phyloP scores from a whole-genome alignment of 352 stramenopile species.

The Phytophthora vignae region DNA sequence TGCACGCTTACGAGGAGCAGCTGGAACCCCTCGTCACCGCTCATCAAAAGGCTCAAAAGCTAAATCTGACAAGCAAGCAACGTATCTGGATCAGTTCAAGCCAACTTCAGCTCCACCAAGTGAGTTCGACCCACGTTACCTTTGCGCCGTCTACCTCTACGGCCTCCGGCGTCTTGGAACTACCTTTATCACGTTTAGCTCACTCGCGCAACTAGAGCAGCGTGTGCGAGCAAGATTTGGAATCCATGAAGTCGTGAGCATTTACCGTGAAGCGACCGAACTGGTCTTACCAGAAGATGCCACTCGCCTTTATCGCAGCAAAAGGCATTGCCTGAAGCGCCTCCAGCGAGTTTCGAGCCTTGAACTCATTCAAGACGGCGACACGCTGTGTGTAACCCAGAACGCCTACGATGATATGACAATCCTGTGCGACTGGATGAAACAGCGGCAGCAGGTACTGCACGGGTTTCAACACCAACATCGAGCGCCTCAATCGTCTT shows the following conservation, averaged over 20 bases:
- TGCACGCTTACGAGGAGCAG: slow-evolving; percentile 33
- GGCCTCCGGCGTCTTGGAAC: slow-evolving; percentile 44
- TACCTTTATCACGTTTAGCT: slow-evolving; percentile 61
- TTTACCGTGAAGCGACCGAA: slow-evolving; percentile 60
- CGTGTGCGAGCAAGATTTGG: slow-evolving; percentile 39
- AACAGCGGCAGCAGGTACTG: slow-evolving; percentile 46
- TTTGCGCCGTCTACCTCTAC: slow-evolving; percentile 70
- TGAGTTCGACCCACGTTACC: slow-evolving; percentile 21
- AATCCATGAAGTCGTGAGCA: slow-evolving; percentile 35
- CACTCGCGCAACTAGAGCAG: slow-evolving; percentile 51
- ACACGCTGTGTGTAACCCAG: slow-evolving; percentile 66
- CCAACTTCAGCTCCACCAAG: slow-evolving; percentile 4
- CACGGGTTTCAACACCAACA: slow-evolving; percentile 32
- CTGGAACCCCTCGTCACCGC: background rate
- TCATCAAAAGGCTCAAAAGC: slow-evolving; percentile 3
- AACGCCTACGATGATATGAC: slow-evolving; percentile 76
- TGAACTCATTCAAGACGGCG: slow-evolving; percentile 54
- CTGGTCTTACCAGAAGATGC: slow-evolving; percentile 5
- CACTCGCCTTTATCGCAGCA: background rate
- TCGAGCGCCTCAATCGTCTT: slow-evolving; percentile 1
- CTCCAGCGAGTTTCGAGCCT: slow-evolving; percentile 54
- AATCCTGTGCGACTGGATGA: slow-evolving; percentile 75
- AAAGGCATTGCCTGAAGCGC: slow-evolving; percentile 17
- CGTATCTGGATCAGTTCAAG: slow-evolving; percentile 46
- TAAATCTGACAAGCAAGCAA: slow-evolving; percentile 7